phyloP scores from a whole-genome alignment of 202 grass and related monocot species.

The Eragrostis tef region DNA sequence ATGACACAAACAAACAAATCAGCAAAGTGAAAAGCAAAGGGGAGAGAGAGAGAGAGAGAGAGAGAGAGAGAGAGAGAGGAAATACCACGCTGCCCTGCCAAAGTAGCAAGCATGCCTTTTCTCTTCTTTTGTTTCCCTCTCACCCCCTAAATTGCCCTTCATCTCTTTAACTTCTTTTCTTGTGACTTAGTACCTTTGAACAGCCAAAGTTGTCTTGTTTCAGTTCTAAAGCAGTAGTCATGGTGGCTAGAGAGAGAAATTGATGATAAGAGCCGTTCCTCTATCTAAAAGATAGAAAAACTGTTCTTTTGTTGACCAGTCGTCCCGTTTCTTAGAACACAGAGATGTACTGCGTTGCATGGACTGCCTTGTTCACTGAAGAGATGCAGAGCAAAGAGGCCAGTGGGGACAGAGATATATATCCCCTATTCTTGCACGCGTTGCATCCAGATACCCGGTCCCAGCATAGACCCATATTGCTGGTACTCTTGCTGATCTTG shows the following conservation, averaged over 20 bases:
- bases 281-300: slow-evolving; percentile 40
- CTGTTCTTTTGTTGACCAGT: slow-evolving; percentile 48
- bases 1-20: slow-evolving; percentile 42
- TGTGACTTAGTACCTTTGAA: slow-evolving; percentile 50
- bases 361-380: slow-evolving; percentile 46
- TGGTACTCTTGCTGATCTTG: slow-evolving; percentile 36
- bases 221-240: slow-evolving; percentile 49
- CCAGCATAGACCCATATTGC: slow-evolving; percentile 15
- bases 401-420: slow-evolving; percentile 40
- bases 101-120: slow-evolving; percentile 47
- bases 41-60: slow-evolving; percentile 21
- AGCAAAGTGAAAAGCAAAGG: slow-evolving; percentile 23
- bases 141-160: slow-evolving; percentile 26
- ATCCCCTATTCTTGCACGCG: slow-evolving; percentile 34
- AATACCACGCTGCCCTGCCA: slow-evolving; percentile 40
- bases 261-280: slow-evolving; percentile 28
- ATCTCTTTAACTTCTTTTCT: slow-evolving; percentile 63
- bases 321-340: slow-evolving; percentile 34
- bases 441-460: slow-evolving; percentile 30
- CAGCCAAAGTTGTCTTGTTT: slow-evolving; percentile 55
- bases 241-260: not conserved
- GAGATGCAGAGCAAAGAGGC: slow-evolving; percentile 51
- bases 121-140: slow-evolving; percentile 41
- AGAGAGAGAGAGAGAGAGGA: not conserved
- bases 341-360: slow-evolving; percentile 39